phyloP scores from a whole-genome alignment of 2,329 filamentous ascomycete genomes.

The Alternaria ventricosa region DNA sequence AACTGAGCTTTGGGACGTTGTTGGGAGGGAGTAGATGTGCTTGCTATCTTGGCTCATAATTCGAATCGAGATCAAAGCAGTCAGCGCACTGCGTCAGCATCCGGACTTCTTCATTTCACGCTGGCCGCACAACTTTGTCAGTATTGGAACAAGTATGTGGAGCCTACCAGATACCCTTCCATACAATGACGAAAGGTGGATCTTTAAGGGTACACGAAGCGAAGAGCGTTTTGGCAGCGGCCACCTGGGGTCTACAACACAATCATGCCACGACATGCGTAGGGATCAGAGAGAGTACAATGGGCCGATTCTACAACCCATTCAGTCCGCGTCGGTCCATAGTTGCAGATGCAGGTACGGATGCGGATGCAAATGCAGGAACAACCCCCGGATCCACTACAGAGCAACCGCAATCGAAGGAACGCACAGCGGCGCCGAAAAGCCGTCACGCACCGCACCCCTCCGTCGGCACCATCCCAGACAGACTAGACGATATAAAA shows the following conservation, averaged over 20 bases:
- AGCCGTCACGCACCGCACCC: background rate
- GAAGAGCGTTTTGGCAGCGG: background rate
- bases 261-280: background rate
- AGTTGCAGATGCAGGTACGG: background rate
- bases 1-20: background rate
- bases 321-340: background rate
- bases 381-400: background rate
- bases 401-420: background rate
- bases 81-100: background rate
- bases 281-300: background rate
- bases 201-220: background rate
- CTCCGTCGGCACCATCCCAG: background rate
- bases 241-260: background rate
- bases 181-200: background rate
- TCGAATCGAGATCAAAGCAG: accelerated
- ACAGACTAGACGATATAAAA: conserved; percentile 4
- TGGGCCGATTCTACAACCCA: background rate
- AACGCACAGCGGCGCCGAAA: background rate
- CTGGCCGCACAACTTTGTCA: background rate
- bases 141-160: background rate
- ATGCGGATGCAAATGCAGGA: background rate
- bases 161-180: background rate
- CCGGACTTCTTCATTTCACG: background rate
- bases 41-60: accelerated
- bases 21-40: background rate